These are phyloP conservation scores for Apodospora peruviana DNA, from an alignment of 495 filamentous ascomycete genomes.

Conservation along the genomic window DNA sequence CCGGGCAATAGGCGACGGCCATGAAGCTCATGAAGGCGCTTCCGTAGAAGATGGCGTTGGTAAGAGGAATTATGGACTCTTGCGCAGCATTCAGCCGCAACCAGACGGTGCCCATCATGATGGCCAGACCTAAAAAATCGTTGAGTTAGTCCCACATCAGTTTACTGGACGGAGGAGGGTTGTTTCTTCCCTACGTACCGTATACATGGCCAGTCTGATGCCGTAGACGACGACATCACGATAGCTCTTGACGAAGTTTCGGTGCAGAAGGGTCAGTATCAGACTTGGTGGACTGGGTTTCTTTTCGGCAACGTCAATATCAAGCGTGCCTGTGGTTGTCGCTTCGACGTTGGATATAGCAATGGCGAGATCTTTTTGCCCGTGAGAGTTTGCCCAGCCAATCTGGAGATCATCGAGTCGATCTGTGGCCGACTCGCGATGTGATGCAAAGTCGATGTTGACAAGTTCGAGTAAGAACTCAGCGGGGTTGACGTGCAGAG, in stretches of 20 bases:
- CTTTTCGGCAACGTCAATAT: conserved; percentile 12
- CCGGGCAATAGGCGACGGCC: conserved; percentile 78
- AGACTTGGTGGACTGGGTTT: conserved; percentile 20
- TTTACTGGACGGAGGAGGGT: too few species aligned
- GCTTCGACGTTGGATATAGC: conserved; percentile 10
- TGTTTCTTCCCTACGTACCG: too few species aligned
- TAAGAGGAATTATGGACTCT: conserved; percentile 66
- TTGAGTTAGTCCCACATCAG: background rate
- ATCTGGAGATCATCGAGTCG: conserved; percentile 38
- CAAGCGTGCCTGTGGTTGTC: background rate
- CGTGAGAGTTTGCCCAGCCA: conserved; percentile 32
- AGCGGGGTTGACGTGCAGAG: conserved; percentile 66
- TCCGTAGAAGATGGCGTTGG: conserved; percentile 70
- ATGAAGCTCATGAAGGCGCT: conserved; percentile 88
- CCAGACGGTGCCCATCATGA: conserved; percentile 89
- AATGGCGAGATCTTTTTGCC: conserved; percentile 6
- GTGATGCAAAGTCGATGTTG: conserved; percentile 61
- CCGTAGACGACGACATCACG: conserved; percentile 78
- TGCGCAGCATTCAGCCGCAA: conserved; percentile 60
- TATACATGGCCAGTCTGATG: conserved; percentile 77
- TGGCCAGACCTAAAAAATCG: conserved; percentile 47
- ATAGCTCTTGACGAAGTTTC: conserved; percentile 73
- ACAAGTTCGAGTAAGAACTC: conserved; percentile 71
- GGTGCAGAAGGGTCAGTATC: conserved; percentile 51
- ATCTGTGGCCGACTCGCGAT: conserved; percentile 33